A percentile compares a stretch with the other conserved stretches of the same genome.
Evolutionary conservation across 495 filamentous ascomycete species (phyloP).

Genomic region (Penicillium simplicissimum): DNA sequence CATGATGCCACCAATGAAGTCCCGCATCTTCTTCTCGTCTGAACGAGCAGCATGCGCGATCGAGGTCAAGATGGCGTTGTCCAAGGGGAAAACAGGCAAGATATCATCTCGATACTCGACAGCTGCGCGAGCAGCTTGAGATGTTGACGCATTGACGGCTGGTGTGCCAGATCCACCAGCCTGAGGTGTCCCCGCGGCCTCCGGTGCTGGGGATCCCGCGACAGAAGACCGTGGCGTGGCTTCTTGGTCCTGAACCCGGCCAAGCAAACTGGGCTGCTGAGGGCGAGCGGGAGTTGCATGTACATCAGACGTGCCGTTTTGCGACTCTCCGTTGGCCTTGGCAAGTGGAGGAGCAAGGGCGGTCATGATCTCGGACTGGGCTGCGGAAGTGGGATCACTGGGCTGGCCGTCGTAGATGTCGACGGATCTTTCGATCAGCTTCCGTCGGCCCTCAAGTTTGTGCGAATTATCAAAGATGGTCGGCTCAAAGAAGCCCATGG

Average conservation of each 20-base stretch:
- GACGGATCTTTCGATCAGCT: conserved; percentile 77
- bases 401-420: conserved; percentile 90
- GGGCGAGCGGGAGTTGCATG: conserved; percentile 45
- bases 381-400: conserved; percentile 84
- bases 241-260: conserved; percentile 55
- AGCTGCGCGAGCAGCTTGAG: conserved; percentile 38
- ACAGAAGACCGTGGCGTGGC: conserved; percentile 80
- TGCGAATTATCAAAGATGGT: conserved; percentile 75
- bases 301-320: conserved; percentile 28
- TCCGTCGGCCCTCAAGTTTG: conserved; percentile 77
- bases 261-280: conserved; percentile 43
- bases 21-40: conserved; percentile 89
- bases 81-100: conserved; percentile 78
- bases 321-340: conserved; percentile 37
- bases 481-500: conserved; percentile 88
- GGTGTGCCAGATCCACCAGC: conserved; percentile 49
- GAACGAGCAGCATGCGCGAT: conserved; percentile 83
- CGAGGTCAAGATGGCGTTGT: conserved; percentile 82
- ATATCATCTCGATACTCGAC: conserved; percentile 76
- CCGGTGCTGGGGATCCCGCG: conserved; percentile 82
- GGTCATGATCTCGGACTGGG: conserved; percentile 76
- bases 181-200: conserved; percentile 65
- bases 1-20: conserved; percentile 94
- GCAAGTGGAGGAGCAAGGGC: conserved; percentile 61
- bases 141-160: conserved; percentile 23